Base-by-base conservation (phyloP, 2,329 filamentous ascomycete species). In the Lecanosticta acicola region DNA sequence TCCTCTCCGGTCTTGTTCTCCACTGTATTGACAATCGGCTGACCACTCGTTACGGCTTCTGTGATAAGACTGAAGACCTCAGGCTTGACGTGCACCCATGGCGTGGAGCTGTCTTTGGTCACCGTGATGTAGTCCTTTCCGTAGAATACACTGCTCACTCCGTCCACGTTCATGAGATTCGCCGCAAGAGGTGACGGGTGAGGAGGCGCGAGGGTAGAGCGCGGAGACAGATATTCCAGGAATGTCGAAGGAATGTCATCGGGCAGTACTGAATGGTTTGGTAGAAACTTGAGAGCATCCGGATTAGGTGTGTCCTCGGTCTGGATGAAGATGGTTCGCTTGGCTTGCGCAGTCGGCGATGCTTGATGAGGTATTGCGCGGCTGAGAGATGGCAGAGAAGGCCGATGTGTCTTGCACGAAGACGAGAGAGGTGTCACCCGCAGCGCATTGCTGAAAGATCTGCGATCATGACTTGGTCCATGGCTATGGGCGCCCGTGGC, bases 61-160 rank as follows among this genome's bases (percentile, higher is more conserved):
- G 89, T 97, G 66, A 98, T 96, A 50, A 97, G 74, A 51, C 87
- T 85, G 69, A 97, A 98, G 21, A 97, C 81, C 68, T 98, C 93
- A 1, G 93, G 91, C 62, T 93, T 93, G 60, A 98, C 82, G 66
- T 96, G 88, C 32, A 87, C 85, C 93, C 93, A 98, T 61, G 90
- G 87, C 2, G 85, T 86, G 56, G 93, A 86, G 53, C 81, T 77
- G 39, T 87, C 81, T 68, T 98, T 98, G 35, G 86, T 96, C 29
- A 98, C 85, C 10, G 93, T 98, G 69, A 98, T 97, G 72, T 95
- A 97, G 66, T 98, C 90, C 26, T 81, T 72, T 42, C 91, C 93
- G 69, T 94, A 96, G 70, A 97, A 97, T 17, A 98, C 86, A 1
- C 87, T 84, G 2, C 85, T 90, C n/a, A 97, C 85, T 36, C 93